Base-by-base conservation (phyloP, 2,329 filamentous ascomycete species). In the Ceratocystis papillata region DNA sequence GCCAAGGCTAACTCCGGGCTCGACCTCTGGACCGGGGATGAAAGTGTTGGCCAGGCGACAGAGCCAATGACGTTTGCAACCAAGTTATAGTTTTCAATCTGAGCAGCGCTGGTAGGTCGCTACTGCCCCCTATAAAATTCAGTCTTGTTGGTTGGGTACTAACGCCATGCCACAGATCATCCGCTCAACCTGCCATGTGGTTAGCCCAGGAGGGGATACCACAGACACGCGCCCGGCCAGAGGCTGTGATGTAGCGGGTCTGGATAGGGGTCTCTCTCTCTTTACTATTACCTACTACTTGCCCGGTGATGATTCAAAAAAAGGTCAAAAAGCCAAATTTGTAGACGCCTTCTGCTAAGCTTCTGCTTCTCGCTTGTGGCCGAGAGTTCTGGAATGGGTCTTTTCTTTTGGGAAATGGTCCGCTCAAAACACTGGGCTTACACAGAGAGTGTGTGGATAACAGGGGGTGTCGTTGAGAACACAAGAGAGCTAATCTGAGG, bases 271-370 rank as follows among this genome's bases (percentile, higher is more conserved):
- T 1, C 30, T 37, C 17, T 5, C 25, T 7, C 44, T 59, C 55
- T 45, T 15, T 59, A 53, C 22, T 44, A 64, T 59, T 65, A 68
- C 55, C 33, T 61, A 65, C 64, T 50, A 67, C 37, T 66, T 67
- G 72, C 78, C 78, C 78, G 69, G 74, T 81, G 79, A 81, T 81
- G 79, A 81, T 76, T 71, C 73, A 64, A 62, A 65, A 66, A 37
- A 77, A 73, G 71, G 77, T 79, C 79, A 80, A 81, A 79, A 80
- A 81, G 79, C 79, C 79, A 81, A 81, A 81, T 79, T 81, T 81
- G 79, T 77, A 81, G 79, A 72, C 77, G 30, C 62, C 59, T 15
- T 50, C 20, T 53, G 46, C 33, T 28, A 22, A n/a, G 50, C 62
- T 57, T 15, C 45, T 20, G 22, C 25, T 37, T 48, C 46, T 33